A percentile compares a stretch with the other conserved stretches of the same genome.
These are phyloP conservation scores for Westerdykella sp. DNA, from an alignment of 2,329 filamentous ascomycete species.

Conservation along the genomic window DNA sequence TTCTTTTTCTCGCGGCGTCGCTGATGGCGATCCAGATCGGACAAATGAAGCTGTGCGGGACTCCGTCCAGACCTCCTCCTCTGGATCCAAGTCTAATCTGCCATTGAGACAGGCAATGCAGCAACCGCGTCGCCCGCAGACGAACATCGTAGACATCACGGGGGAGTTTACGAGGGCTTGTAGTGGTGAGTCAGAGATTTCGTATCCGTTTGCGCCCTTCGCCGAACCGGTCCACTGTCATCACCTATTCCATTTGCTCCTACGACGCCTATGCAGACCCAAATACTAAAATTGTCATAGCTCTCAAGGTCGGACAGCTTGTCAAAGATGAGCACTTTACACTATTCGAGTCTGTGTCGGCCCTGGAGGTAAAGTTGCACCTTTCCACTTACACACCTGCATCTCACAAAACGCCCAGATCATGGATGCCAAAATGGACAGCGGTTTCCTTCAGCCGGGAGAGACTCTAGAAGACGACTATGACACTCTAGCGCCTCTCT, in stretches of 20 bases:
- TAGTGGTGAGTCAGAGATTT: conserved; percentile 37
- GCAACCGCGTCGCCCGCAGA: conserved; percentile 19
- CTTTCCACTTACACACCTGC: not conserved
- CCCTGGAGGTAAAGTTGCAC: conserved; percentile 55
- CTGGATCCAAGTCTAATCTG: conserved; percentile 5
- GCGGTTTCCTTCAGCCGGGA: conserved; percentile 70
- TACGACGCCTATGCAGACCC: not conserved
- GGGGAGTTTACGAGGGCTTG: conserved; percentile 49
- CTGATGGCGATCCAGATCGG: too few relatives aligned
- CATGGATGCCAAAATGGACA: conserved; percentile 99
- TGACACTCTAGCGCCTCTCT: conserved; percentile 60
- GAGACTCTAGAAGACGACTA: conserved; percentile 82
- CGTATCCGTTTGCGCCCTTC: not conserved
- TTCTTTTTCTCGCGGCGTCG: too few relatives aligned
- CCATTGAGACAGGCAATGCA: conserved; percentile 26
- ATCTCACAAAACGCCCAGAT: conserved; percentile 54
- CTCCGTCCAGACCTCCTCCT: too few relatives aligned
- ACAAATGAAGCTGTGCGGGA: too few relatives aligned
- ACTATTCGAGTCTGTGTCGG: conserved; percentile 87
- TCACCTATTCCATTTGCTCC: not conserved
- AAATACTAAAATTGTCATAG: conserved; percentile 42
- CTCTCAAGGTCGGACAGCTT: conserved; percentile 70
- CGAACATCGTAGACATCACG: conserved; percentile 50
- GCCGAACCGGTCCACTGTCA: not conserved
- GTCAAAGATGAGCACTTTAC: conserved; percentile 94